Conservation (phyloP, 805 yeast genomes). For the Kodamaea neixiangensis region DNA sequence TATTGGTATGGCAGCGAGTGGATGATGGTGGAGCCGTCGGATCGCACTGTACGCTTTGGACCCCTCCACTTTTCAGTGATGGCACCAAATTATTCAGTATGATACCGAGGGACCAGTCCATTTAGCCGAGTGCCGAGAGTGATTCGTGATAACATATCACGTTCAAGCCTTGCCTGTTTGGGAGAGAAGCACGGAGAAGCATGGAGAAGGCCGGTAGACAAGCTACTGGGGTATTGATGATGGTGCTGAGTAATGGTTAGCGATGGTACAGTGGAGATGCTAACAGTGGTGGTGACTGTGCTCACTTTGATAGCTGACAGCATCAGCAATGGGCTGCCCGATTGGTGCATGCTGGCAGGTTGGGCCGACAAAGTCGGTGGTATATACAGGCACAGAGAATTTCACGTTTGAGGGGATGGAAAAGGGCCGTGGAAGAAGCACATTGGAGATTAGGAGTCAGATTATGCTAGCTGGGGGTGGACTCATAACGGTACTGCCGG, state of each 20-base stretch:
- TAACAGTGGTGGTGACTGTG: no score
- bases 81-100: neutral
- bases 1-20: neutral
- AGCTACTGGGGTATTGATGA: neutral
- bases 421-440: neutral
- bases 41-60: neutral
- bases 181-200: neutral
- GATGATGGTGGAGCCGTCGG: neutral
- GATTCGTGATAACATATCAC: neutral
- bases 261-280: no score
- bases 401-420: neutral
- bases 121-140: neutral
- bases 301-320: no score
- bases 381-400: neutral
- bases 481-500: neutral
- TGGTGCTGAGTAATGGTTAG: no score
- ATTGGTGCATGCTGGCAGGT: neutral
- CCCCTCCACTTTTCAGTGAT: neutral
- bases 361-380: neutral
- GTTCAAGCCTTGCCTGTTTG: neutral
- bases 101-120: neutral
- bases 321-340: neutral
- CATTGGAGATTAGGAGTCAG: neutral
- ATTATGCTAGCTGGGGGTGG: no score
- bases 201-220: neutral